Conservation (phyloP, 1,139 yeast species). For the Blastobotrys aristatus region DNA sequence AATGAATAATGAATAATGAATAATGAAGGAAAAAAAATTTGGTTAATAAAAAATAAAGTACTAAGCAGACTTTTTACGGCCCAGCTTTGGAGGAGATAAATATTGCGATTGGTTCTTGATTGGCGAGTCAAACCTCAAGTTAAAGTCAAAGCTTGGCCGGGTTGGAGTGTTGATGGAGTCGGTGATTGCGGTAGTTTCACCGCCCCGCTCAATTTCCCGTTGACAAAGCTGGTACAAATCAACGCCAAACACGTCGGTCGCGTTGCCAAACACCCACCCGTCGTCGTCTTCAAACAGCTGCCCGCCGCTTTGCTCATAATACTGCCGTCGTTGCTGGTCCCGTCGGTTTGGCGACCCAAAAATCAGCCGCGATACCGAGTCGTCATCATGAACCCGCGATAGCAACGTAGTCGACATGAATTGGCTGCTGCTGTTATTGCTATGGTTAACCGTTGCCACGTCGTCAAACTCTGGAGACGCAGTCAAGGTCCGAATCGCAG, state of each 20-base stretch:
- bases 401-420: neutral
- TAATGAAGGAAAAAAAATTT: slow-evolving; percentile 1
- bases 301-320: slow-evolving; percentile 25
- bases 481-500: slow-evolving; percentile 38
- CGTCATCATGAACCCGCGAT: slow-evolving; percentile 44
- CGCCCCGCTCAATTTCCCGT: slow-evolving; percentile 42
- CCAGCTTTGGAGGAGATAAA: slow-evolving; percentile 24
- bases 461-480: slow-evolving; percentile 25
- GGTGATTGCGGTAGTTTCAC: neutral
- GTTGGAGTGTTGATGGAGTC: slow-evolving; percentile 2
- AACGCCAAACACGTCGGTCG: slow-evolving; percentile 49
- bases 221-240: slow-evolving; percentile 53
- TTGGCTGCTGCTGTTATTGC: neutral
- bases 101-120: slow-evolving; percentile 28
- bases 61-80: slow-evolving; percentile 14
- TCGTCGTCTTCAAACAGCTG: slow-evolving; percentile 1
- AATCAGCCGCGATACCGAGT: slow-evolving; percentile 42
- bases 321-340: slow-evolving; percentile 30
- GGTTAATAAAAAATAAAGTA: neutral
- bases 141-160: slow-evolving; percentile 11
- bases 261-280: slow-evolving; percentile 15
- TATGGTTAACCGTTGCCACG: neutral
- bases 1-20: neutral
- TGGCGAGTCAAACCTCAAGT: slow-evolving; percentile 28
- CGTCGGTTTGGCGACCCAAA: slow-evolving; percentile 40